Evolutionary conservation across 2,329 filamentous ascomycete species (phyloP).

Genomic region (Colletotrichum acutatum): DNA sequence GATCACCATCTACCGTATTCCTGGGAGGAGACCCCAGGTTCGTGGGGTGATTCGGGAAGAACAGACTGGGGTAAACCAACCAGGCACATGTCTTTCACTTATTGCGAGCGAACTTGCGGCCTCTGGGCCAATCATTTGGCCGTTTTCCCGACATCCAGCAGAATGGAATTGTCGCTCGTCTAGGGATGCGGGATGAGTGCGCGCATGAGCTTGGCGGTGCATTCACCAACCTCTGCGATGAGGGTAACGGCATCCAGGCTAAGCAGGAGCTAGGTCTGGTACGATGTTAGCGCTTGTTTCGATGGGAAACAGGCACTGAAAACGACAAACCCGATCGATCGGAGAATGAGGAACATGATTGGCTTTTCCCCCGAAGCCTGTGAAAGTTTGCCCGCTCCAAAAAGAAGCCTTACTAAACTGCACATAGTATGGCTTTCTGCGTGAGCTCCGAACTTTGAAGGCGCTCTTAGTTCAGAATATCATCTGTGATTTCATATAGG

Average conservation of each 20-base stretch:
- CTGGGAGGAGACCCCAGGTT: neutral
- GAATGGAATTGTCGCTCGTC: neutral
- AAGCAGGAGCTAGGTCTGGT: neutral
- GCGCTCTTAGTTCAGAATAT: neutral
- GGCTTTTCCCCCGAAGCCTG: neutral
- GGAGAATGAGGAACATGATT: neutral
- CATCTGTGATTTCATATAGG: neutral
- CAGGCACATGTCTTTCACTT: neutral
- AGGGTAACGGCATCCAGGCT: neutral
- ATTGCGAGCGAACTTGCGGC: neutral
- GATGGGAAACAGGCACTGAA: neutral
- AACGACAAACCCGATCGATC: neutral
- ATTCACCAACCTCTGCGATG: neutral
- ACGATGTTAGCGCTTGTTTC: neutral
- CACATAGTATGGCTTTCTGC: neutral
- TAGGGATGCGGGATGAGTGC: neutral
- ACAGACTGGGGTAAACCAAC: neutral
- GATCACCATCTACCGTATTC: too few species aligned
- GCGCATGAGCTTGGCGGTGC: neutral
- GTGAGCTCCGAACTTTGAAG: neutral
- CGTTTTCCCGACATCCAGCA: neutral
- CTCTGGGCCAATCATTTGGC: neutral
- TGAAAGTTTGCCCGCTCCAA: neutral
- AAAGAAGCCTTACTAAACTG: neutral
- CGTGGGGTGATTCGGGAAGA: neutral